Percentiles rank a stretch among this genome's conserved stretches.
phyloP scores from a whole-genome alignment of 169 alveolate species.

The Sarcocystis neurona region DNA sequence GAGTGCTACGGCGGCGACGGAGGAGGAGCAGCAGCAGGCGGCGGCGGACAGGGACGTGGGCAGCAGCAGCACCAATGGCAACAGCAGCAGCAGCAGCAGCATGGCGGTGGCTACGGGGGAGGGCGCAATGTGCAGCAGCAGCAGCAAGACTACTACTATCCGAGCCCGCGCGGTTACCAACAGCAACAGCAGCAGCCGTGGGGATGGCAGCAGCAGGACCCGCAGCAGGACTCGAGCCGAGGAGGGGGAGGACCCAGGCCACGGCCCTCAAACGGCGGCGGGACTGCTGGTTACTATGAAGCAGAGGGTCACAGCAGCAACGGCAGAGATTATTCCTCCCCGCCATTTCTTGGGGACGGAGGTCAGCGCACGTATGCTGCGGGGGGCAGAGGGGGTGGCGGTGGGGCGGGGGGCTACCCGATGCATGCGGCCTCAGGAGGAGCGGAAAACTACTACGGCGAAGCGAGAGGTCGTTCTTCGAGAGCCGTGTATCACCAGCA shows the following conservation, averaged over 20 bases:
- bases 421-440: too few species aligned
- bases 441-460: too few species aligned
- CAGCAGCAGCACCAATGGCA: background rate
- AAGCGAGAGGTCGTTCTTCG: too few species aligned
- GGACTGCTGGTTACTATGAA: too few species aligned
- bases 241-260: background rate
- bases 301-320: constrained; percentile 3
- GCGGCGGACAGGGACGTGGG: constrained; percentile 3
- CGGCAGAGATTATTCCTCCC: constrained; percentile 10
- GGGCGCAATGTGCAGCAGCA: background rate
- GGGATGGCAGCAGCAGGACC: background rate
- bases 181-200: constrained; percentile 10
- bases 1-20: constrained; percentile 27
- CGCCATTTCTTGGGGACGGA: too few species aligned
- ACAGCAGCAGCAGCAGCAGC: background rate
- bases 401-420: background rate
- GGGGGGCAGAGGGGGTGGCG: background rate
- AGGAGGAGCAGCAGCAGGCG: background rate
- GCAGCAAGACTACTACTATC: background rate
- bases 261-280: background rate
- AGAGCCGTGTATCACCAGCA: too few species aligned
- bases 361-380: background rate
- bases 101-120: background rate
- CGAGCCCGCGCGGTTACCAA: background rate
- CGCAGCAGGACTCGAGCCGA: background rate